Percentiles rank a stretch among this genome's conserved stretches.
Conservation (phyloP, 805 yeast genomes). For the Suhomyces pyralidae region DNA sequence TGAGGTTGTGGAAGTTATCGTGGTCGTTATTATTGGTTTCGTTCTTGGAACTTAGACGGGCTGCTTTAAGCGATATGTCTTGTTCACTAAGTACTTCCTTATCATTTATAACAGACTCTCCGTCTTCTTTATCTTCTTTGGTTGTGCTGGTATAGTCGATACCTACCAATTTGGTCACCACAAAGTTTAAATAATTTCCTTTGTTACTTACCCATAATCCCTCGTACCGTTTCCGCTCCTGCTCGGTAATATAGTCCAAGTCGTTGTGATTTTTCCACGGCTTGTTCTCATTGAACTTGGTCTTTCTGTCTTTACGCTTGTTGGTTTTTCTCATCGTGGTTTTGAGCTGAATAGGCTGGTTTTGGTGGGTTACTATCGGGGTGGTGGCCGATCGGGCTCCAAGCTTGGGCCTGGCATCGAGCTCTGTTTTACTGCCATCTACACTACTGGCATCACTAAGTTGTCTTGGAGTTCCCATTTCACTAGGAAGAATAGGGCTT, state of each 20-base stretch:
- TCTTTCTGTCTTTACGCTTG: constrained; percentile 36
- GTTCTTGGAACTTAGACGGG: constrained; percentile 31
- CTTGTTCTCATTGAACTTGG: constrained; percentile 74
- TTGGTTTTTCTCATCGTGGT: constrained; percentile 50
- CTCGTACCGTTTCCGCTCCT: constrained; percentile 85
- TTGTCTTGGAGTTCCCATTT: not conserved
- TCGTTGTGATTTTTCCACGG: constrained; percentile 91
- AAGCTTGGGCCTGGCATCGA: not conserved
- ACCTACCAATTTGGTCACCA: constrained; percentile 29
- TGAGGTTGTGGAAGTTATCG: constrained; percentile 29
- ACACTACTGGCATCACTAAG: not conserved
- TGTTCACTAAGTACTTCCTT: not conserved
- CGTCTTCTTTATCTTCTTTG: constrained; percentile 8
- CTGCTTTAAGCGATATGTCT: constrained; percentile 28
- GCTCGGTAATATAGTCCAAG: constrained; percentile 46
- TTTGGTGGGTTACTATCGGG: constrained; percentile 2
- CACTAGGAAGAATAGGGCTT: not conserved
- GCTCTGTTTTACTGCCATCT: not conserved
- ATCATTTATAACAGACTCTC: constrained; percentile 6
- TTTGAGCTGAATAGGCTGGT: constrained; percentile 37
- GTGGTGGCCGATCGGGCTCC: not conserved
- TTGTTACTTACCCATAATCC: constrained; percentile 91
- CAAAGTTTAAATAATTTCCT: constrained; percentile 53
- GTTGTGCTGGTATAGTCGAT: constrained; percentile 21
- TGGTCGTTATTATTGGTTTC: constrained; percentile 21